phyloP scores from a whole-genome alignment of 768 basidiomycete genomes.

The Amanita thiersii region DNA sequence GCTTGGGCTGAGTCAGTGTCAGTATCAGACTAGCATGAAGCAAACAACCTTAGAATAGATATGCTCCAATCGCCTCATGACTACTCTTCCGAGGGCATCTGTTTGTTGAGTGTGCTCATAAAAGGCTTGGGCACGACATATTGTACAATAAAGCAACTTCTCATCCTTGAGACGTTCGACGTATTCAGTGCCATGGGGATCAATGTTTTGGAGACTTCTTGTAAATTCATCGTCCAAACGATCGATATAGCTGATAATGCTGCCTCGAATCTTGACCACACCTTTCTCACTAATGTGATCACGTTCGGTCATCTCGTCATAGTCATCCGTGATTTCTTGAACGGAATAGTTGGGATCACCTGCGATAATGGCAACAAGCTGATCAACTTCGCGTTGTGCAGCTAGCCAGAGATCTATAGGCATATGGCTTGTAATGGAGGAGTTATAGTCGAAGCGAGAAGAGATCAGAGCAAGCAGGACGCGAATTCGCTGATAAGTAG shows the following conservation, averaged over 20 bases:
- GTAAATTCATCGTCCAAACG: slow-evolving; percentile 98
- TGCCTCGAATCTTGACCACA: slow-evolving; percentile 84
- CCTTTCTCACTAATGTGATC: slow-evolving; percentile 65
- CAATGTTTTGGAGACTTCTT: slow-evolving; percentile 93
- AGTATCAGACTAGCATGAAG: slow-evolving; percentile 7
- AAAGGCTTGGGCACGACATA: slow-evolving; percentile 86
- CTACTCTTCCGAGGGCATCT: slow-evolving; percentile 78
- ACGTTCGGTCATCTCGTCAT: slow-evolving; percentile 85
- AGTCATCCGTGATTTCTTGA: slow-evolving; percentile 82
- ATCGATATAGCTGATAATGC: slow-evolving; percentile 93
- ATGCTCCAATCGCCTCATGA: slow-evolving; percentile 95
- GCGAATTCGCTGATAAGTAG: slow-evolving; percentile 88
- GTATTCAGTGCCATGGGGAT: slow-evolving; percentile 98
- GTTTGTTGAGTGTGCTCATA: slow-evolving; percentile 76
- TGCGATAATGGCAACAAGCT: slow-evolving; percentile 74
- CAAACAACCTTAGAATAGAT: slow-evolving; percentile 87
- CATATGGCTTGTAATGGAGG: slow-evolving; percentile 80
- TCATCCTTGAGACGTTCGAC: slow-evolving; percentile 96
- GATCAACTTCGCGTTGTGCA: slow-evolving; percentile 84
- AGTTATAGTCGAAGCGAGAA: slow-evolving; percentile 95
- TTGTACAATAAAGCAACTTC: slow-evolving; percentile 86
- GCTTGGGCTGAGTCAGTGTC: slow-evolving; percentile 37
- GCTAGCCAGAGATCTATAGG: slow-evolving; percentile 86
- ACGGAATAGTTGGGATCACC: slow-evolving; percentile 70
- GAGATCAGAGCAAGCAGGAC: slow-evolving; percentile 91